Evolutionary conservation across 352 stramenopile genomes (phyloP).

Genomic region (Globisporangium perplexum): DNA sequence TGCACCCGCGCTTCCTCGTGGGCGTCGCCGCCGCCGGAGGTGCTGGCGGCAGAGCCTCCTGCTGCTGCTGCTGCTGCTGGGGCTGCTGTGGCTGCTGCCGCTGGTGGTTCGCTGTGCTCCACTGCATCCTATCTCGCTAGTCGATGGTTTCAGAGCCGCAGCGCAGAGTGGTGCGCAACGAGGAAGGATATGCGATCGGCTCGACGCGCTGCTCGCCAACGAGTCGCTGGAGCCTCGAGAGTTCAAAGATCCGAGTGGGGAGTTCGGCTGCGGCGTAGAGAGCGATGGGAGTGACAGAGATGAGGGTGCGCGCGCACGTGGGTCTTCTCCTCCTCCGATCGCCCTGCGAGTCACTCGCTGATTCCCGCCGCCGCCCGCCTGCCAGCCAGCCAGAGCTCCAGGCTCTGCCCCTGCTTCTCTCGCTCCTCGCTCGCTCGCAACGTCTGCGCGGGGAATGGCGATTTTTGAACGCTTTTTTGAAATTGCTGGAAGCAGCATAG

Average conservation of each 20-base stretch:
- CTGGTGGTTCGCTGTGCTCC: background rate
- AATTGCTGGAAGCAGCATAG: background rate
- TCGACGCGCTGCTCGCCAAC: background rate
- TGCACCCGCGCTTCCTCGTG: conserved; percentile 68
- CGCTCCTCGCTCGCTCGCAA: background rate
- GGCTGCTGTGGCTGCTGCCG: background rate
- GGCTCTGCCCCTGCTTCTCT: background rate
- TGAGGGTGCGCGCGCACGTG: too few relatives aligned
- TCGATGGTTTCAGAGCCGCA: too few relatives aligned
- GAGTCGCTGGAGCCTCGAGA: background rate
- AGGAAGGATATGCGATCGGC: too few relatives aligned
- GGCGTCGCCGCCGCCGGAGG: background rate
- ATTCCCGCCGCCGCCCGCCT: background rate
- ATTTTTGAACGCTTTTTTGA: conserved; percentile 6
- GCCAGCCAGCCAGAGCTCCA: too few relatives aligned
- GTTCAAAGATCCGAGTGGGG: background rate
- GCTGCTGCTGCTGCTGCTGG: background rate
- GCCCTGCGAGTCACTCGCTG: background rate
- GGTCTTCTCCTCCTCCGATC: background rate
- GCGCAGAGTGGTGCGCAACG: too few relatives aligned
- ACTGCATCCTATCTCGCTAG: background rate
- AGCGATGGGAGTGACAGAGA: background rate
- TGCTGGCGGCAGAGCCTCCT: background rate
- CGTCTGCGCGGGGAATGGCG: background rate
- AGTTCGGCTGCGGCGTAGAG: background rate